These are phyloP conservation scores for Globisporangium cylindrosporum DNA, from an alignment of 352 stramenopile genomes.

Conservation along the genomic window DNA sequence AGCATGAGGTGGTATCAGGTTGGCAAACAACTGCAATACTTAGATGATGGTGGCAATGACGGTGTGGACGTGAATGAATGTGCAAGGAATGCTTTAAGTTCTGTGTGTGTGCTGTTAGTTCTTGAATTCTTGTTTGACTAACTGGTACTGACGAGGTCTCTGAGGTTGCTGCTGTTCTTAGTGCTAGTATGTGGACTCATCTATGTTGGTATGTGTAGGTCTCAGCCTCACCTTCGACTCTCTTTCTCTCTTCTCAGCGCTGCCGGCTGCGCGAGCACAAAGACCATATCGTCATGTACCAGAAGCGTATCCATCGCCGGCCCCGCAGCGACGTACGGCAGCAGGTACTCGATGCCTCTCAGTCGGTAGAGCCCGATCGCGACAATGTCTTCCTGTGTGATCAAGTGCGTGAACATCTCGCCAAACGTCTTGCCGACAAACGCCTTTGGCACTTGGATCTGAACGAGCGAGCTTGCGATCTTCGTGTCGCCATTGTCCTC, in stretches of 20 bases:
- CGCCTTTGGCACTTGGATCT: conserved; percentile 42
- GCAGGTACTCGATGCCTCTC: conserved; percentile 26
- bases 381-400: conserved; percentile 41
- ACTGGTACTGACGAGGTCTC: neutral
- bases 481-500: neutral
- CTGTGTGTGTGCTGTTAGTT: neutral
- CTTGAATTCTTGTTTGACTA: neutral
- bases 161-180: neutral
- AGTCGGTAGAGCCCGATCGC: conserved; percentile 54
- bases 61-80: neutral
- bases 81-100: neutral
- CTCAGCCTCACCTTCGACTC: conserved; percentile 15
- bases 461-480: conserved; percentile 45
- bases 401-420: conserved; percentile 49
- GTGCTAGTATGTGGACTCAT: neutral
- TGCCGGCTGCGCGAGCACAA: conserved; percentile 51
- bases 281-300: conserved; percentile 49
- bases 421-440: conserved; percentile 50
- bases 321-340: conserved; percentile 57
- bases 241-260: conserved; percentile 20
- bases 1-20: neutral
- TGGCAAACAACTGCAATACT: neutral
- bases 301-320: conserved; percentile 45
- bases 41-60: neutral
- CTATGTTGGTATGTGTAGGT: neutral